A percentile compares a stretch with the other conserved stretches of the same genome.
These are phyloP conservation scores for Ceratocystiopsis minuta DNA, from an alignment of 2,329 filamentous ascomycete genomes.

Conservation along the genomic window DNA sequence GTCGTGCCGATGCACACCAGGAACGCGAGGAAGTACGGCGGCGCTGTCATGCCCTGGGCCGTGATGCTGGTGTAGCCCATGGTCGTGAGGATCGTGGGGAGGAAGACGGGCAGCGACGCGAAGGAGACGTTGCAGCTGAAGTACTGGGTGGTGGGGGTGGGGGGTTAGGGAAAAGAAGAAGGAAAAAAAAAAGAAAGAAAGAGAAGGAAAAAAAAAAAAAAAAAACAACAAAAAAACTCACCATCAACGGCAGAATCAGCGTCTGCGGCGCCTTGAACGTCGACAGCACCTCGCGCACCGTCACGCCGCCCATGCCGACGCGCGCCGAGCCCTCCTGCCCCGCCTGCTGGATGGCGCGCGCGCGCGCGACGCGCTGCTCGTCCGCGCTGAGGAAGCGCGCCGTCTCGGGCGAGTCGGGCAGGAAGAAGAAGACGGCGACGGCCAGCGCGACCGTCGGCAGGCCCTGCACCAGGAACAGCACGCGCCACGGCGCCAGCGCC, in stretches of 20 bases:
- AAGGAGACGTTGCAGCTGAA: constrained; percentile 22
- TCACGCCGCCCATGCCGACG: constrained; percentile 21
- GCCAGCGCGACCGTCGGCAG: constrained; percentile 38
- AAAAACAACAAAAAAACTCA: too few relatives aligned
- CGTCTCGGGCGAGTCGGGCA: constrained; percentile 32
- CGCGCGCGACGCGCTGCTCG: constrained; percentile 38
- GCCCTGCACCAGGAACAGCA: constrained; percentile 48
- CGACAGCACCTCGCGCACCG: constrained; percentile 26
- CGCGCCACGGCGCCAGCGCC: constrained; percentile 42
- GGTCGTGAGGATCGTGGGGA: constrained; percentile 42
- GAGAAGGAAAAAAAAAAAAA: too few relatives aligned
- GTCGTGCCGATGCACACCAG: constrained; percentile 41
- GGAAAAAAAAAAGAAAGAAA: too few relatives aligned
- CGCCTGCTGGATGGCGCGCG: constrained; percentile 32
- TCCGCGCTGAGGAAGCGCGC: constrained; percentile 36
- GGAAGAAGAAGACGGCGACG: constrained; percentile 32
- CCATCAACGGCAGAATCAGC: constrained; percentile 24
- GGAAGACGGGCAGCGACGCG: constrained; percentile 36
- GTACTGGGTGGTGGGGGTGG: constrained; percentile 3
- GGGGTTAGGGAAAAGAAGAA: constrained; percentile 3
- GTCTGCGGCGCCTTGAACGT: constrained; percentile 30
- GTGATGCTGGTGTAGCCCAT: constrained; percentile 52
- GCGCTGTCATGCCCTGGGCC: constrained; percentile 55
- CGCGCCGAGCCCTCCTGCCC: constrained; percentile 30
- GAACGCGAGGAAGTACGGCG: constrained; percentile 52